Base-by-base conservation (phyloP, 1,139 yeast species). In the Protomyces macrosporus region DNA sequence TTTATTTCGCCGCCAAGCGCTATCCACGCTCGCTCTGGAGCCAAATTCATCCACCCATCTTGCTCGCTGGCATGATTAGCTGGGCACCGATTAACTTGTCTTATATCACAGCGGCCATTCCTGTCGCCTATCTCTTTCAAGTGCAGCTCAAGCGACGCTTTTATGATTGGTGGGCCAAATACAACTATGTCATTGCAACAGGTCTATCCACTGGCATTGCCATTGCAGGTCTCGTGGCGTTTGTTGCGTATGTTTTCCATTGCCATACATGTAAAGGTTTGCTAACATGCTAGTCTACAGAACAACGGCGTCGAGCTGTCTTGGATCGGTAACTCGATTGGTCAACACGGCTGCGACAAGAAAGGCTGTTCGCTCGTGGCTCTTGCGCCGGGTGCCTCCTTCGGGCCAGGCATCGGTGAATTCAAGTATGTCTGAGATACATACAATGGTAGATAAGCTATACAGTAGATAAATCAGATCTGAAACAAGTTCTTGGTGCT, bases 191-290 rank as follows among this genome's bases (percentile, higher is more conserved):
- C 58, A 60, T 56, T 6, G 80, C 85, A 36, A 85, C 86, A 1
- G 87, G 83, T 33, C 70, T 84, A 66, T 85, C 81, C 69, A 75
- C 82, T 60, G 85, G 87, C 58, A 74, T 84, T 66, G 84, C 85
- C 6, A 57, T 69, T 42, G 65, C 69, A 4, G 65, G 67, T 10
- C 57, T 69, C 16, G 71, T 83, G 60, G 75, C 84, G 55, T 81
- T 83, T 73, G 74, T 83, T 68, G 73, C 78, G 56, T 42, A 42
- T 6, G 48, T 14, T 16, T 1, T 9, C 33, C 7, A 6, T 14
- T 9, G n/a, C 9, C n/a, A n/a, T n/a, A n/a, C n/a, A n/a, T n/a
- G 14, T 37, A 7, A 5, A 32, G 10, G 9, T 1, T 12, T 39
- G 48, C 48, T 42, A 42, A 23, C 23, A 42, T 42, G 16, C 32